Percentiles rank a stretch among this genome's conserved stretches.
phyloP scores from a whole-genome alignment of 768 basidiomycete species.

The Tulasnella sp. region DNA sequence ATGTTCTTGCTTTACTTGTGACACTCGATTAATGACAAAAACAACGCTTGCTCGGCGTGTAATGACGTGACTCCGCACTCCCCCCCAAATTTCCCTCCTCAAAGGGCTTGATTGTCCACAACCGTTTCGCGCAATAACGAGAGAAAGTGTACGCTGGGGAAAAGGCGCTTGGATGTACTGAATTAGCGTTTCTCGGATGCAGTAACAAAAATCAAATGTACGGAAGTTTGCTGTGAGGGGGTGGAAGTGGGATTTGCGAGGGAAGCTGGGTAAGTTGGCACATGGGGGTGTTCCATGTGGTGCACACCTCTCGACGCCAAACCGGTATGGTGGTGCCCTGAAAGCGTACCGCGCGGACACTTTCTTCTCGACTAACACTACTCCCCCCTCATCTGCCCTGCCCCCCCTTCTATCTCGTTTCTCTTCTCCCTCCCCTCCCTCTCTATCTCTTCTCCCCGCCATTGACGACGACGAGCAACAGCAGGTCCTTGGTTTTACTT shows the following conservation, averaged over 20 bases:
- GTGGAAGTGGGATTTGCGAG: not conserved
- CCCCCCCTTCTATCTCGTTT: slow-evolving; percentile 32
- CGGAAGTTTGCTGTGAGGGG: not conserved
- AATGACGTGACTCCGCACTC: not conserved
- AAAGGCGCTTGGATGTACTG: not conserved
- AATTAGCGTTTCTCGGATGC: not conserved
- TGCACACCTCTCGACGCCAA: not conserved
- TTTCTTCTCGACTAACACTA: not conserved
- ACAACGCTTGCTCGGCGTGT: not conserved
- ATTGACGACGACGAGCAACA: slow-evolving; percentile 17
- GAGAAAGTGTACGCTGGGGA: not conserved
- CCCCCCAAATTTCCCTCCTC: not conserved
- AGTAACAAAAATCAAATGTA: not conserved
- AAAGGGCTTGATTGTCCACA: not conserved
- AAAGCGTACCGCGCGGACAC: not conserved
- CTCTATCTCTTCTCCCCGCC: slow-evolving; percentile 25
- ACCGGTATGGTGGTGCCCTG: not conserved
- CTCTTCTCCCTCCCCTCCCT: slow-evolving; percentile 27
- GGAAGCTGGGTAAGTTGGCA: not conserved
- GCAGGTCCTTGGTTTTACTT: not conserved
- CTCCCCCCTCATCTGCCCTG: slow-evolving; percentile 31
- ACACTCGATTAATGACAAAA: not conserved
- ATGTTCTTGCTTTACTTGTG: not conserved
- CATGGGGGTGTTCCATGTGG: slow-evolving; percentile 1
- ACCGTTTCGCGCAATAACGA: no score